phyloP scores from a whole-genome alignment of 1,139 yeast genomes.

The Sugiyamaella neomexicana region DNA sequence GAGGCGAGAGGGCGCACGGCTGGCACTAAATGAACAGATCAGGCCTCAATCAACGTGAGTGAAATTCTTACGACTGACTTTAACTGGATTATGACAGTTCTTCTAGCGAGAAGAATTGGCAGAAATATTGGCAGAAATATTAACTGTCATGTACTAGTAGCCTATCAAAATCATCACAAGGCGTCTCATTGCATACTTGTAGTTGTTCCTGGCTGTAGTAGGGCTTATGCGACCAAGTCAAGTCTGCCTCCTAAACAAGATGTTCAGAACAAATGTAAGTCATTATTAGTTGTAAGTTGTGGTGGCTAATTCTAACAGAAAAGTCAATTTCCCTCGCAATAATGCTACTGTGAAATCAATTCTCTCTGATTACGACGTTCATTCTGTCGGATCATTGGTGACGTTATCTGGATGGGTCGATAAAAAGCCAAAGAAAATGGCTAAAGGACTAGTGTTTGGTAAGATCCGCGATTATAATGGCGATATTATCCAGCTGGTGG shows the following conservation, averaged over 20 bases:
- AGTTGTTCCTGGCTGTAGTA: too few species aligned
- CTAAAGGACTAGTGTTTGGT: slow-evolving; percentile 64
- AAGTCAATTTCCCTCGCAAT: slow-evolving; percentile 27
- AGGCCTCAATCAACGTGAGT: too few species aligned
- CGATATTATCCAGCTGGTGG: slow-evolving; percentile 63
- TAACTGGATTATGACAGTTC: too few species aligned
- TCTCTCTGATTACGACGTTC: not conserved
- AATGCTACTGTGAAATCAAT: slow-evolving; percentile 23
- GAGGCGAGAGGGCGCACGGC: not conserved
- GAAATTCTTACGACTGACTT: too few species aligned
- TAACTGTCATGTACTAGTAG: not conserved
- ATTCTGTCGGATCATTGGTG: slow-evolving; percentile 2
- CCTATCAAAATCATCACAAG: too few species aligned
- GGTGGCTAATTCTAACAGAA: not conserved
- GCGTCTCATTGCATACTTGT: too few species aligned
- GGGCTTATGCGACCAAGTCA: not conserved
- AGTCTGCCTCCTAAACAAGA: slow-evolving; percentile 18
- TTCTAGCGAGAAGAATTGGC: not conserved
- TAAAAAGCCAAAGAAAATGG: slow-evolving; percentile 63
- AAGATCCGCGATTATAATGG: slow-evolving; percentile 74
- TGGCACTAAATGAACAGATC: not conserved
- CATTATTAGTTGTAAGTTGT: too few species aligned
- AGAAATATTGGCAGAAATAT: not conserved
- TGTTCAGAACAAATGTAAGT: slow-evolving; percentile 25
- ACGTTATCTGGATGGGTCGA: slow-evolving; percentile 78